A percentile compares a stretch with the other conserved stretches of the same genome.
Conservation (phyloP, 2,329 filamentous ascomycete species). For the Paramyrothecium roridum region DNA sequence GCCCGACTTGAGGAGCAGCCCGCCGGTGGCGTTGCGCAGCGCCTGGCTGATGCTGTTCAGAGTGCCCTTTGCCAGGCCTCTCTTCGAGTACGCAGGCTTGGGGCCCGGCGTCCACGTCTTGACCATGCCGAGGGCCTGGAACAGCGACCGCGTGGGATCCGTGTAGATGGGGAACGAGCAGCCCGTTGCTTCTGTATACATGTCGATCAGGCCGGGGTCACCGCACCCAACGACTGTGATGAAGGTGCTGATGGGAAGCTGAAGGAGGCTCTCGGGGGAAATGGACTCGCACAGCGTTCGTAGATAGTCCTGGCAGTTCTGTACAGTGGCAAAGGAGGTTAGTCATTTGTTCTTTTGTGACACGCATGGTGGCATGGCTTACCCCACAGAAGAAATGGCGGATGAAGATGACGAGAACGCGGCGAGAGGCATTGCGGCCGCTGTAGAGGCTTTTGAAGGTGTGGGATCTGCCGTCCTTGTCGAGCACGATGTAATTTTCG, state of each 20-base stretch:
- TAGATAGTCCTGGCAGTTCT: constrained; percentile 78
- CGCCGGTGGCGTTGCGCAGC: constrained; percentile 53
- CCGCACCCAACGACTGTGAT: constrained; percentile 73
- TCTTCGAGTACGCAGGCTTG: constrained; percentile 62
- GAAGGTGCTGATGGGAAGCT: constrained; percentile 54
- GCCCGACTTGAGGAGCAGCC: constrained; percentile 61
- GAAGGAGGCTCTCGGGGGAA: constrained; percentile 45
- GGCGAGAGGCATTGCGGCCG: constrained; percentile 47
- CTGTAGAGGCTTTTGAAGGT: constrained; percentile 63
- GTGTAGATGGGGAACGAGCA: constrained; percentile 74
- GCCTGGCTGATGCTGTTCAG: constrained; percentile 55
- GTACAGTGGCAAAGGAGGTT: neutral
- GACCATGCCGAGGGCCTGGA: constrained; percentile 66
- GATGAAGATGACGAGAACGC: constrained; percentile 70
- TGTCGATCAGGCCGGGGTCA: constrained; percentile 62
- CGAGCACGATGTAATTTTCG: constrained; percentile 56
- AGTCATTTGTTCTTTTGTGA: constrained; percentile 9
- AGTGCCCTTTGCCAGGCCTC: constrained; percentile 47
- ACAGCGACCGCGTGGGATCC: constrained; percentile 67
- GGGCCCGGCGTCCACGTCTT: constrained; percentile 58
- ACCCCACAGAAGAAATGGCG: constrained; percentile 81
- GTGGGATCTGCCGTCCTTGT: constrained; percentile 55
- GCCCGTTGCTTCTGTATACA: constrained; percentile 60
- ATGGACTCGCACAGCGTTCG: constrained; percentile 58
- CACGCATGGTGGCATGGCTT: constrained; percentile 13